These are phyloP conservation scores for Aspergillus biplanus DNA, from an alignment of 495 filamentous ascomycete genomes.

Conservation along the genomic window DNA sequence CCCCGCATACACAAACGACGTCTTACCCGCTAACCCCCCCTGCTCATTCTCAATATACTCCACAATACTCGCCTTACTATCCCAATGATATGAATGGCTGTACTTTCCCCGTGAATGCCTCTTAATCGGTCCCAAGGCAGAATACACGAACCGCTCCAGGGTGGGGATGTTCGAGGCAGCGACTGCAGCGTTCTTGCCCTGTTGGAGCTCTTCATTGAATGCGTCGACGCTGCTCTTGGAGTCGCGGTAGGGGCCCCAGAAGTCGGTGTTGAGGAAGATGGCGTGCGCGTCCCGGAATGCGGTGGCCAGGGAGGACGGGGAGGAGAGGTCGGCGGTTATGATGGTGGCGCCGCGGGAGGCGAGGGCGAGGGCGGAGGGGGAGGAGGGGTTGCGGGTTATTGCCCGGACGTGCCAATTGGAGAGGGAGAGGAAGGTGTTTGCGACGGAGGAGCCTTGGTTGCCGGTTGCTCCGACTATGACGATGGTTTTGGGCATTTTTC, in stretches of 20 bases:
- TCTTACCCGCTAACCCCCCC: slow-evolving; percentile 31
- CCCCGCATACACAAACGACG: slow-evolving; percentile 37
- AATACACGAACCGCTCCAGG: slow-evolving; percentile 53
- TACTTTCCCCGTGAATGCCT: slow-evolving; percentile 43
- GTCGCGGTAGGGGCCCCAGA: slow-evolving; percentile 39
- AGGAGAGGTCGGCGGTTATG: slow-evolving; percentile 49
- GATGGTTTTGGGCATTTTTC: slow-evolving; percentile 27
- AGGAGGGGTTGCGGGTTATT: slow-evolving; percentile 47
- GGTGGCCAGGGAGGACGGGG: slow-evolving; percentile 39
- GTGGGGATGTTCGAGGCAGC: slow-evolving; percentile 47
- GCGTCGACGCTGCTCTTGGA: slow-evolving; percentile 42
- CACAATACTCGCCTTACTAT: slow-evolving; percentile 41
- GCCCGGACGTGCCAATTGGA: slow-evolving; percentile 46
- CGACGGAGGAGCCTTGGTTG: slow-evolving; percentile 56
- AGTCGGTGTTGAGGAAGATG: slow-evolving; percentile 60
- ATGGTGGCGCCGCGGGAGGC: slow-evolving; percentile 50
- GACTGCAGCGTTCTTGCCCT: slow-evolving; percentile 54
- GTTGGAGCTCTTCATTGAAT: slow-evolving; percentile 50
- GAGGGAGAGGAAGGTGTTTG: slow-evolving; percentile 37
- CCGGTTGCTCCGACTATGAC: slow-evolving; percentile 38
- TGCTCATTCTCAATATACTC: slow-evolving; percentile 39
- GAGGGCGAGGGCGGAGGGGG: slow-evolving; percentile 43
- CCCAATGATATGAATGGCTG: slow-evolving; percentile 38
- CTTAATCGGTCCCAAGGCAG: slow-evolving; percentile 37
- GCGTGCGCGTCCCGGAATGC: slow-evolving; percentile 53